Evolutionary conservation across 2,329 filamentous ascomycete species (phyloP).

Genomic region (Lachnellula arida): DNA sequence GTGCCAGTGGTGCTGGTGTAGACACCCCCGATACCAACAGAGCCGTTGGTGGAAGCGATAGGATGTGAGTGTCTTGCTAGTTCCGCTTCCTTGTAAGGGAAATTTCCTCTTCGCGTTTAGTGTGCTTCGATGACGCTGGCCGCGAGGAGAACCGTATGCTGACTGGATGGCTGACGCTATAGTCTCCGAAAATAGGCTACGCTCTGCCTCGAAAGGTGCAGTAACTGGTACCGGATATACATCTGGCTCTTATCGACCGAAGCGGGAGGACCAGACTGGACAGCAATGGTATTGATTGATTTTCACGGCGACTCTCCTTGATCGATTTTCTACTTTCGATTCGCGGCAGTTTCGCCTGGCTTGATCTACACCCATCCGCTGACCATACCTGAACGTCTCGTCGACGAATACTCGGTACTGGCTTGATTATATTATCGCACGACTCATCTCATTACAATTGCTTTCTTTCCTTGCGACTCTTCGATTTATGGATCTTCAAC

Average conservation of each 20-base stretch:
- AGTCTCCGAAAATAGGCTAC: constrained; percentile 83
- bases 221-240: constrained; percentile 41
- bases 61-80: constrained; percentile 82
- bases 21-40: constrained; percentile 70
- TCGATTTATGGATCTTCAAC: constrained; percentile 28
- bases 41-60: constrained; percentile 75
- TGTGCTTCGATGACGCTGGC: constrained; percentile 71
- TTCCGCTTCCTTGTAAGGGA: constrained; percentile 71
- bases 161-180: constrained; percentile 75
- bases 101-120: constrained; percentile 80
- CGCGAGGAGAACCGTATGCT: constrained; percentile 66
- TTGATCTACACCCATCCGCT: constrained; percentile 25
- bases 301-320: constrained; percentile 26
- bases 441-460: constrained; percentile 31
- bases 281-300: constrained; percentile 33
- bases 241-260: constrained; percentile 46
- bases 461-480: constrained; percentile 29
- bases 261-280: constrained; percentile 43
- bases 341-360: constrained; percentile 26
- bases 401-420: constrained; percentile 21
- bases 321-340: constrained; percentile 25
- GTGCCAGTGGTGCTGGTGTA: constrained; percentile 46
- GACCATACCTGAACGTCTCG: constrained; percentile 23
- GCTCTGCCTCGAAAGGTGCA: constrained; percentile 73
- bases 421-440: constrained; percentile 20